phyloP scores from a whole-genome alignment of 2,329 filamentous ascomycete genomes.

The Chaetomium sp. region DNA sequence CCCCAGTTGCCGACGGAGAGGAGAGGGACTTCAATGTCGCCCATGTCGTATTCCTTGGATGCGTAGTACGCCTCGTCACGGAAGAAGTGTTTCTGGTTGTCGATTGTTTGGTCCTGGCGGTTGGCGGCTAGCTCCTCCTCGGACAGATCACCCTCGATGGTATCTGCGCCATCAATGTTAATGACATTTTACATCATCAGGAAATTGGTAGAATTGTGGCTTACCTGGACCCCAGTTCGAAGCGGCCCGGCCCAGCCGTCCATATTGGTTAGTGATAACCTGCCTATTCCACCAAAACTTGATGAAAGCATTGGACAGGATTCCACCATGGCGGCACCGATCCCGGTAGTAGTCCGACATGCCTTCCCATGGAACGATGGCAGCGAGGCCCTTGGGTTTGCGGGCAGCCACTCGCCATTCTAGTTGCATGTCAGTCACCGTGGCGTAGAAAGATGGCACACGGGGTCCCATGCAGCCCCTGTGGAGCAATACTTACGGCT shows the following conservation, averaged over 20 bases:
- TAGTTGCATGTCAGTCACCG: background rate
- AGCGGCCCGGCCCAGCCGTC: conserved; percentile 44
- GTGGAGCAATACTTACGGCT: conserved; percentile 16
- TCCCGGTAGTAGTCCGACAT: conserved; percentile 60
- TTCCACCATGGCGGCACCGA: conserved; percentile 62
- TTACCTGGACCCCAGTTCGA: conserved; percentile 33
- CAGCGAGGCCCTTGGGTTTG: conserved; percentile 49
- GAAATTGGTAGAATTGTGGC: background rate
- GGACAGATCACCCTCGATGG: conserved; percentile 60
- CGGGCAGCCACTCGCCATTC: conserved; percentile 54
- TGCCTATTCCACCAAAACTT: conserved; percentile 69
- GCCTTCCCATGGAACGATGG: conserved; percentile 56
- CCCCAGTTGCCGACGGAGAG: conserved; percentile 72
- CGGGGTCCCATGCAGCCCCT: too few species aligned
- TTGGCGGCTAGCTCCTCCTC: conserved; percentile 55
- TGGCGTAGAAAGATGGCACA: background rate
- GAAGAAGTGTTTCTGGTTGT: conserved; percentile 55
- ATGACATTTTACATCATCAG: background rate
- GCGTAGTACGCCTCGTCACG: conserved; percentile 66
- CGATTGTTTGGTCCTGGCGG: conserved; percentile 50
- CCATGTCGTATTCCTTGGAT: conserved; percentile 64
- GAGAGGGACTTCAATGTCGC: conserved; percentile 67
- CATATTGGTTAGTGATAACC: conserved; percentile 70
- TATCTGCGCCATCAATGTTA: conserved; percentile 42
- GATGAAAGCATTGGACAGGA: conserved; percentile 61